Evolutionary conservation across 257 asterid genomes (phyloP).

Genomic region (Voacanga thouarsii): DNA sequence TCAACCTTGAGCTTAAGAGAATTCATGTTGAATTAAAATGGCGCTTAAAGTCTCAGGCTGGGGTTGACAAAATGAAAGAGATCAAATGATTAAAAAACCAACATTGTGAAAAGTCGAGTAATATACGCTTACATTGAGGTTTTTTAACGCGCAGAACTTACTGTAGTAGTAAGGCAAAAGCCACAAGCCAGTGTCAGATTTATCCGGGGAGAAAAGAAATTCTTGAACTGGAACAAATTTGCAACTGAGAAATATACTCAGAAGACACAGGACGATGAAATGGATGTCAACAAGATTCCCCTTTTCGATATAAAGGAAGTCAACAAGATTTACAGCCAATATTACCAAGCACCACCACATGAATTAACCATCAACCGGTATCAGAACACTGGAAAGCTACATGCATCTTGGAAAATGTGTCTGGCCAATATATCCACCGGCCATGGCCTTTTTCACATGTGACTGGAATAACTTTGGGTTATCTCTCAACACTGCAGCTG

Average conservation of each 20-base stretch:
- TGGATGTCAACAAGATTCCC: neutral
- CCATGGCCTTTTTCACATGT: constrained; percentile 50
- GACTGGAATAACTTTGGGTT: constrained; percentile 36
- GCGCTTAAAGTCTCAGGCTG: no score
- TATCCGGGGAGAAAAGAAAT: neutral
- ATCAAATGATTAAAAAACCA: neutral
- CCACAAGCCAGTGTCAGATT: neutral
- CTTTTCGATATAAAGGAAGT: neutral
- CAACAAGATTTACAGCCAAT: neutral
- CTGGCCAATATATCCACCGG: constrained; percentile 38
- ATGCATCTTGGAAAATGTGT: constrained; percentile 32
- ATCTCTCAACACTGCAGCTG: constrained; percentile 37
- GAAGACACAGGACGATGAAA: neutral
- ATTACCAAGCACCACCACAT: neutral
- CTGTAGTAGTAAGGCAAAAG: neutral
- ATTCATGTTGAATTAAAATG: no score
- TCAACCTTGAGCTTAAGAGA: no score
- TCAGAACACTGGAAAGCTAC: neutral
- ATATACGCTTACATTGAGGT: neutral
- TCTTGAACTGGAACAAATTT: neutral
- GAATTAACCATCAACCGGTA: neutral
- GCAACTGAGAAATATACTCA: neutral
- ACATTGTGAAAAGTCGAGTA: neutral
- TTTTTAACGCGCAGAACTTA: neutral
- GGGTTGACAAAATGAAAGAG: neutral